Evolutionary conservation across 2,329 filamentous ascomycete genomes (phyloP), one percentile per base, ranked within the genome.

Genomic region (Botrytis hyacinthi): DNA sequence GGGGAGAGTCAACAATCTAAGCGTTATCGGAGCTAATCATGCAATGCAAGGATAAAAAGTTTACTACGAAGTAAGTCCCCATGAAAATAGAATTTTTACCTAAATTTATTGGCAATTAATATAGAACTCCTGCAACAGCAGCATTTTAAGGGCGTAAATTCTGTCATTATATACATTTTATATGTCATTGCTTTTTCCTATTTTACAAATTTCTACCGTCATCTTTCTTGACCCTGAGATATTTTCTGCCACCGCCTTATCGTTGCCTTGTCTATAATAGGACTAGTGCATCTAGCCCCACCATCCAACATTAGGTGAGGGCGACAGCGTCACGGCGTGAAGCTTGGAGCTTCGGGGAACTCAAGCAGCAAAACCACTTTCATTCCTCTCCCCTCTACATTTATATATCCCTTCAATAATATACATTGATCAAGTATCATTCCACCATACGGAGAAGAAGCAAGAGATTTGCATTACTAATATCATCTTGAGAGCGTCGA

Each of bases 1-100:
- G 46, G 46, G 65, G 46, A 51, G 63, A 54, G 65, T 54, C 46
- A 54, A 68, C 66, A 57, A 68, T 57, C 48, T 42, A 71, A 71
- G 69, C 69, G 69, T 65, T 71, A 65, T 71, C 69, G 69, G 69
- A 71, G 69, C 44, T 71, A 70, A 29, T n/a, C 22, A 67, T n/a
- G 48, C 46, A 29, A 51, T 63, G 42, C 69, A 65, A 63, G 69
- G 57, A 63, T 63, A 35, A 71, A 62, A 63, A 63, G 44, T 29
- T 29, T 46, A 40, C 9, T 32, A 22, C 16, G n/a, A 29, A 32
- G n/a, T 22, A 14, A 70, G 26, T 16, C 12, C 18, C 16, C 26
- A 51, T 48, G 66, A 22, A 60, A 35, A 26, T 37, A 35, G 9
- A 70, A 44, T n/a, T 62, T 63, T 54, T 6, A 20, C 26, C 22